Percentiles rank a stretch among this genome's conserved stretches.
These are phyloP conservation scores for Aeschynomene evenia DNA, from an alignment of 306 rosid species.

Conservation along the genomic window DNA sequence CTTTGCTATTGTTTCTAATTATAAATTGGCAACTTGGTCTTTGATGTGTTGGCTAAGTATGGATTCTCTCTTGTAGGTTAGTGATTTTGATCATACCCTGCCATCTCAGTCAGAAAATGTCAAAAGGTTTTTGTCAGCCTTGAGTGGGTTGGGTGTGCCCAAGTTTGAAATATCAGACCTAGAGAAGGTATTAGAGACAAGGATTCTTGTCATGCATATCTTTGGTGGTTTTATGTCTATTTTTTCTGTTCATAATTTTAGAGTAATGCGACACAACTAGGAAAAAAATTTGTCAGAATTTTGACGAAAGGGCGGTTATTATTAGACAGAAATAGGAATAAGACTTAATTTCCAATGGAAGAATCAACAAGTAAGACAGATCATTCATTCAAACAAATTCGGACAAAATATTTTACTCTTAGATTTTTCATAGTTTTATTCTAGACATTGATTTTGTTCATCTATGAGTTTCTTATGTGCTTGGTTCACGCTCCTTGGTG, in stretches of 20 bases:
- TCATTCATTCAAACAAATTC: neutral
- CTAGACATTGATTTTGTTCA: neutral
- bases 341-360: neutral
- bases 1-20: slow-evolving; percentile 4
- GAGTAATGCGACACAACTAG: neutral
- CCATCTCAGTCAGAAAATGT: slow-evolving; percentile 53
- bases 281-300: neutral
- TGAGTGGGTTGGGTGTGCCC: slow-evolving; percentile 48
- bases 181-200: slow-evolving; percentile 51
- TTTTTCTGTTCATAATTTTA: neutral
- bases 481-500: slow-evolving; percentile 12
- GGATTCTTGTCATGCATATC: neutral
- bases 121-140: slow-evolving; percentile 52
- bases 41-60: slow-evolving; percentile 17
- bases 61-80: slow-evolving; percentile 43
- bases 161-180: slow-evolving; percentile 52
- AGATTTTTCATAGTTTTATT: neutral
- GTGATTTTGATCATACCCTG: slow-evolving; percentile 39
- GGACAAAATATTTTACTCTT: neutral
- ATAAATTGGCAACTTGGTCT: slow-evolving; percentile 24
- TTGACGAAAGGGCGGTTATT: neutral
- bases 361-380: neutral
- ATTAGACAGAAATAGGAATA: neutral
- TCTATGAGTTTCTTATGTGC: slow-evolving; percentile 6
- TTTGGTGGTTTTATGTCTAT: neutral